Evolutionary conservation across 73 alveolate genomes (phyloP).

Genomic region (Paramecium octaurelia): DNA sequence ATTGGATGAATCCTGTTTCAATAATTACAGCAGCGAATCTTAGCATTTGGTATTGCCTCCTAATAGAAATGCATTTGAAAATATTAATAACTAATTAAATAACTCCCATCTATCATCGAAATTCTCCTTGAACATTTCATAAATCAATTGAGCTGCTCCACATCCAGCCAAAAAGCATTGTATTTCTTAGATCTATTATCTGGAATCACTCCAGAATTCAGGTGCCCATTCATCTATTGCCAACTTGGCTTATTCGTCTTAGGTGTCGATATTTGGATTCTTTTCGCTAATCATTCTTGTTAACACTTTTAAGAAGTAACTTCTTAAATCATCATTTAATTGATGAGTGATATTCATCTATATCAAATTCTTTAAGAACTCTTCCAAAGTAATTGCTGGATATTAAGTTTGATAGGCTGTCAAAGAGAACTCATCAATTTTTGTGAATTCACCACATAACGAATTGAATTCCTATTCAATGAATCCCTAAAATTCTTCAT

Average conservation of each 20-base stretch:
- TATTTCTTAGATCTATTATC: neutral
- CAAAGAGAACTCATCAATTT: neutral
- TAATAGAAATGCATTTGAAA: conserved; percentile 35
- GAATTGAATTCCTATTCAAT: neutral
- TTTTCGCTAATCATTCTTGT: neutral
- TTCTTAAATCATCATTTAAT: conserved; percentile 5
- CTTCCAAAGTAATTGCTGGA: neutral
- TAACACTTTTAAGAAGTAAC: neutral
- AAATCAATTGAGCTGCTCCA: conserved; percentile 43
- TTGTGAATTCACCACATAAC: neutral
- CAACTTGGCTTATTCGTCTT: neutral
- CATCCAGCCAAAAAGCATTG: neutral
- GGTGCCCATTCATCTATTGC: conserved; percentile 47
- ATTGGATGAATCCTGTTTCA: neutral
- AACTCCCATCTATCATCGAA: conserved; percentile 15
- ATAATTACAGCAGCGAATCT: neutral
- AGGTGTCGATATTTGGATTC: conserved; percentile 5
- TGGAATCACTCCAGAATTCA: conserved; percentile 41
- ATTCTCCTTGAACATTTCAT: conserved; percentile 4
- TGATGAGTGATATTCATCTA: neutral
- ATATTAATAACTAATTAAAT: conserved; percentile 21
- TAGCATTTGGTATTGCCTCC: conserved; percentile 45
- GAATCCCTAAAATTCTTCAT: neutral
- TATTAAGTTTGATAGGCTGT: neutral
- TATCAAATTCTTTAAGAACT: conserved; percentile 16